A percentile compares a stretch with the other conserved stretches of the same genome.
These are phyloP conservation scores for Ceriops zippeliana DNA, from an alignment of 345 rosid species.

Conservation along the genomic window DNA sequence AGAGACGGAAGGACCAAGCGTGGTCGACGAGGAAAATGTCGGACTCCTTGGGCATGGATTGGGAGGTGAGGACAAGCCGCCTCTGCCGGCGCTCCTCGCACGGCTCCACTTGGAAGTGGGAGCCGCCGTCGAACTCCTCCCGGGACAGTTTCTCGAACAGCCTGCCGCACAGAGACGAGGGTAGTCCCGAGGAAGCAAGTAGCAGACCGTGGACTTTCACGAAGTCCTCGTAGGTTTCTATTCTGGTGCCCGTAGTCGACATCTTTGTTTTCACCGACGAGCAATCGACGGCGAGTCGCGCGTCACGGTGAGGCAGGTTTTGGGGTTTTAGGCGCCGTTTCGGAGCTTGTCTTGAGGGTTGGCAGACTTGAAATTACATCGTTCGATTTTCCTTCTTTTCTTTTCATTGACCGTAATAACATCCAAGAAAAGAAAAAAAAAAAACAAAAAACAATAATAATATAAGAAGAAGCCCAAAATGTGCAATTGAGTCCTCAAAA, in stretches of 20 bases:
- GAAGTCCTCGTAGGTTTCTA: constrained; percentile 63
- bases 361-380: too few relatives aligned
- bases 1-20: constrained; percentile 92
- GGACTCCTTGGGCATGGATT: constrained; percentile 52
- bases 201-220: constrained; percentile 70
- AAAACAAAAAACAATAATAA: too few relatives aligned
- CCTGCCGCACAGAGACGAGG: constrained; percentile 56
- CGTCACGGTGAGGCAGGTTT: neutral
- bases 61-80: constrained; percentile 62
- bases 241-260: constrained; percentile 3
- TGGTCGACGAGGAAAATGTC: constrained; percentile 82
- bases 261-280: constrained; percentile 1
- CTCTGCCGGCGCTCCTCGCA: constrained; percentile 64
- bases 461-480: too few relatives aligned
- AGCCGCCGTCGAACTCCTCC: constrained; percentile 81
- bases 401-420: too few relatives aligned
- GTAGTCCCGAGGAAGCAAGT: constrained; percentile 77
- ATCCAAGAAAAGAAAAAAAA: too few relatives aligned
- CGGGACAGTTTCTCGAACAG: constrained; percentile 69
- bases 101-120: constrained; percentile 62
- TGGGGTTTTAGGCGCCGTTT: constrained; percentile 4
- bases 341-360: too few relatives aligned
- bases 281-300: too few relatives aligned
- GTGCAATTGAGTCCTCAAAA: too few relatives aligned
- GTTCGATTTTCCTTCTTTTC: too few relatives aligned